Conservation (phyloP, 306 rosid species). For the Geum urbanum region DNA sequence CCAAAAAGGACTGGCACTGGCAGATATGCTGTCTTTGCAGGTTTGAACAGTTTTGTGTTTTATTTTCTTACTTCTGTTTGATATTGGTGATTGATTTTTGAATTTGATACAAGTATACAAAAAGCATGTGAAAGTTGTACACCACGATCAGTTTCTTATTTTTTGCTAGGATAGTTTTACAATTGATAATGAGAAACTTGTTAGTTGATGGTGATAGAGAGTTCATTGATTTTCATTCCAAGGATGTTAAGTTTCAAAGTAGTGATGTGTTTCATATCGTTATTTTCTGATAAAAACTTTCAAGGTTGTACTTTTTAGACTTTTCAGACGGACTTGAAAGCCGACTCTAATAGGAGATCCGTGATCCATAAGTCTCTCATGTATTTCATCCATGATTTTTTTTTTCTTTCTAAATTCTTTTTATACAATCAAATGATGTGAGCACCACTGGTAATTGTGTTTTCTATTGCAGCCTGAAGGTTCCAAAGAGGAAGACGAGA, state of each 20-base stretch:
- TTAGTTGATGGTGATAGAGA: neutral
- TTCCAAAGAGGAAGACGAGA: constrained; percentile 37
- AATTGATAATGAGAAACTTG: neutral
- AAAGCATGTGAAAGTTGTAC: neutral
- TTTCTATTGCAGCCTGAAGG: constrained; percentile 42
- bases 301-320: neutral
- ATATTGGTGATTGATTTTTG: neutral
- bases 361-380: no score
- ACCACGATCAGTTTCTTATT: neutral
- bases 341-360: no score
- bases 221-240: neutral
- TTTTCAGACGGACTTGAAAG: neutral
- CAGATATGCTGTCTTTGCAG: constrained; percentile 64
- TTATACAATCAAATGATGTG: neutral
- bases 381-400: no score
- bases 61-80: constrained; percentile 9
- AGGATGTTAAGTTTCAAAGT: neutral
- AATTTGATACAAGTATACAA: constrained; percentile 12
- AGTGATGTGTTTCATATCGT: neutral
- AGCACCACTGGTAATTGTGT: neutral
- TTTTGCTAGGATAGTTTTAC: neutral
- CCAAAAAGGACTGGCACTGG: constrained; percentile 85
- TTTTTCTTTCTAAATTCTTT: no score
- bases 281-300: neutral
- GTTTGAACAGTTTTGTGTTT: constrained; percentile 40